Evolutionary conservation across 306 rosid genomes (phyloP).

Genomic region (Ochetophila trinervis): DNA sequence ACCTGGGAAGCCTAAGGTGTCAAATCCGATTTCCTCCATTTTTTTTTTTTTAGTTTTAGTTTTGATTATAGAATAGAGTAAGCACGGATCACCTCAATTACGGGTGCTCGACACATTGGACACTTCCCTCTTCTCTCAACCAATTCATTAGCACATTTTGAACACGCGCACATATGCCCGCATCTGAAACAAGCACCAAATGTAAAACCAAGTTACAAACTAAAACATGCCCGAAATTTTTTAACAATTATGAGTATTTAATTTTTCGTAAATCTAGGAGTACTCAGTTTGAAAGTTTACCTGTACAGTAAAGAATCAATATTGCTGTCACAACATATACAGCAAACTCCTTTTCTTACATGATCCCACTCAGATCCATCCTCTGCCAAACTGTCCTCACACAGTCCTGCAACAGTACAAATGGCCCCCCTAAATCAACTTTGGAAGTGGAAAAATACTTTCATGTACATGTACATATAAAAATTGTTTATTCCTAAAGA

Average conservation of each 20-base stretch:
- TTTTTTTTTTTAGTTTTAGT: conserved; percentile 2
- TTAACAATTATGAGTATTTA: no score
- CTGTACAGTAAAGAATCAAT: conserved; percentile 94
- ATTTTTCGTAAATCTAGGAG: no score
- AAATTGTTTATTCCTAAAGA: no score
- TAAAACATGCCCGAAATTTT: not conserved
- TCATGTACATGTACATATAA: no score
- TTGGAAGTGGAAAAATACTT: not conserved
- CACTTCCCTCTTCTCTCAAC: conserved; percentile 64
- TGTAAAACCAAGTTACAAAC: not conserved
- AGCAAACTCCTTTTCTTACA: conserved; percentile 90
- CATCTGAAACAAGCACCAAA: conserved; percentile 50
- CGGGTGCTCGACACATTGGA: conserved; percentile 96
- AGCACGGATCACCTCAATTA: conserved; percentile 88
- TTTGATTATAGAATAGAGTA: conserved; percentile 47
- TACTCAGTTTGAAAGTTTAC: conserved; percentile 28
- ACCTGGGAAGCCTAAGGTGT: conserved; percentile 17
- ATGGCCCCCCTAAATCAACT: not conserved
- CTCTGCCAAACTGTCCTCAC: conserved; percentile 41
- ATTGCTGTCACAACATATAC: conserved; percentile 65
- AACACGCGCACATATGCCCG: conserved; percentile 96
- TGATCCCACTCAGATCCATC: conserved; percentile 80
- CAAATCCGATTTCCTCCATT: conserved; percentile 13
- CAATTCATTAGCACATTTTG: conserved; percentile 78
- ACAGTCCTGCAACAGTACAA: conserved; percentile 35